Conservation (phyloP, 1,139 yeast species). For the Kodamaea fungicola region DNA sequence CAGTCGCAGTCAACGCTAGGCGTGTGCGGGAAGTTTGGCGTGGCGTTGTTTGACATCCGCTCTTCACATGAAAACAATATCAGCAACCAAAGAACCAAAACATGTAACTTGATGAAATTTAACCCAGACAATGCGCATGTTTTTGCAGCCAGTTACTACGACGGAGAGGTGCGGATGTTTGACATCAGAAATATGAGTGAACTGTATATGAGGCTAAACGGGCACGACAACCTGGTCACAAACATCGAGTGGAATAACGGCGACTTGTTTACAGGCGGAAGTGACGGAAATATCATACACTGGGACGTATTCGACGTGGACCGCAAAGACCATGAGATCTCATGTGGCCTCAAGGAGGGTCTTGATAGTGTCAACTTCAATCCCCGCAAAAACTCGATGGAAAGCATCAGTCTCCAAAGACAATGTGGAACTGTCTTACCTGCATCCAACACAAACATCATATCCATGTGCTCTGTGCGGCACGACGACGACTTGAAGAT, state of each 20-base stretch:
- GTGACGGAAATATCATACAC: conserved; percentile 69
- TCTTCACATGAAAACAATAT: conserved; percentile 1
- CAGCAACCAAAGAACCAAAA: conserved; percentile 3
- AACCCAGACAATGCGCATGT: conserved; percentile 55
- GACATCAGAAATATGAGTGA: conserved; percentile 59
- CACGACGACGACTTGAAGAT: conserved; percentile 33
- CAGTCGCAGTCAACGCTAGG: conserved; percentile 45
- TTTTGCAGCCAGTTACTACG: conserved; percentile 64
- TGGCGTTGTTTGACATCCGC: conserved; percentile 66
- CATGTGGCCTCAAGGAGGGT: conserved; percentile 48
- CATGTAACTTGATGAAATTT: conserved; percentile 42
- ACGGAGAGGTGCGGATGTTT: conserved; percentile 65
- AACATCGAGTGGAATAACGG: conserved; percentile 61
- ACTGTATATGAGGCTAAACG: conserved; percentile 51
- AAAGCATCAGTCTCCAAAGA: conserved; percentile 34
- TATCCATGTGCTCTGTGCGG: conserved; percentile 38
- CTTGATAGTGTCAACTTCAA: conserved; percentile 39
- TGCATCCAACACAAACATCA: conserved; percentile 51
- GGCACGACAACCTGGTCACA: conserved; percentile 55
- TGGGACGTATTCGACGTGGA: conserved; percentile 56
- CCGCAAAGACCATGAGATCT: background rate
- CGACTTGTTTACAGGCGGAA: conserved; percentile 62
- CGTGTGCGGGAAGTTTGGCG: conserved; percentile 66
- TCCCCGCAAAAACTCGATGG: conserved; percentile 28
- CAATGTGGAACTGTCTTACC: conserved; percentile 63